Evolutionary conservation across 2,329 filamentous ascomycete genomes (phyloP), one percentile per base, ranked within the genome.

Genomic region (Fusarium piperis): DNA sequence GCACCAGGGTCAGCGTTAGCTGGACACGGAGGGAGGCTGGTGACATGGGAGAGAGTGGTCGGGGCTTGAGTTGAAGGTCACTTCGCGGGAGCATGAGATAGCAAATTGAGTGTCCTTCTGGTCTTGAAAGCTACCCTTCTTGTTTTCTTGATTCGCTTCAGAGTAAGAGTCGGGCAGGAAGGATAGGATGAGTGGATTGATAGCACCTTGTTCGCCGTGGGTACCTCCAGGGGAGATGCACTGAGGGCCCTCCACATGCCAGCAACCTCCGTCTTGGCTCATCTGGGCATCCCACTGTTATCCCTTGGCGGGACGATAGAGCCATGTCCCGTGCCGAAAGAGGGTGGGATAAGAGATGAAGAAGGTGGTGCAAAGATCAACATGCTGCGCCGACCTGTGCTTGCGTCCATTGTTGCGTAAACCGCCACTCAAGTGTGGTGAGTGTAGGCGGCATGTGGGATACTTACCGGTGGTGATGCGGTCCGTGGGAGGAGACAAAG

Each of bases 1-100:
- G 48, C 28, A 44, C 30, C 59, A 68, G 41, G 51, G 52, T 35
- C 55, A 65, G 48, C 55, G 26, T 51, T 30, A 55, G 53, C 61
- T 13, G 58, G 38, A 18, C 7, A 48, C n/a, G 60, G n/a, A 26
- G 6, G 15, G 15, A 55, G 6, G 32, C n/a, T 59, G 64, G 32
- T 12, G n/a, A 30, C 65, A 70, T 70, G 23, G 35, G 44, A 10
- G 16, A 41, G 41, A 26, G 36, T 30, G 35, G n/a, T 23, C 26
- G 23, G 35, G 15, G 12, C 18, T 32, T 35, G 16, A 28, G 16
- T 38, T 26, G 28, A 3, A 36, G 20, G 23, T 36, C 16, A 20
- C 51, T 15, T 36, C 35, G 52, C 16, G 16, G 33, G 11, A 28
- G 52, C 52, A 38, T 30, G 15, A n/a, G 23, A n/a, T 7, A 7